Evolutionary conservation across 306 rosid species (phyloP).

Genomic region (Cicer pinnatifidum): DNA sequence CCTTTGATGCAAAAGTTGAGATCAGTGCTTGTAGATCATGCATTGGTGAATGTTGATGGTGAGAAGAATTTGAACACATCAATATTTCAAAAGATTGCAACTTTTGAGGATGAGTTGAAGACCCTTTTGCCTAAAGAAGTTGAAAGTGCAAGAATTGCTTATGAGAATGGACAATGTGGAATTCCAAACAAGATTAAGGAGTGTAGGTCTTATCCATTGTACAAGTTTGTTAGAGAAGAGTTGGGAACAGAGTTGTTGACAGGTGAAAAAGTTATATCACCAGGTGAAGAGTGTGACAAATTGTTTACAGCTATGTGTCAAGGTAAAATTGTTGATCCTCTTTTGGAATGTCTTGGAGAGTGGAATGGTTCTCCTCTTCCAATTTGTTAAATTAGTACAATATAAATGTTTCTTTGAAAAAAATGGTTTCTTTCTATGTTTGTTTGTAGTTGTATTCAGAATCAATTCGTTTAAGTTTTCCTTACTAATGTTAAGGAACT

Average conservation of each 20-base stretch:
- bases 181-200: slow-evolving; percentile 68
- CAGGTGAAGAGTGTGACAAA: slow-evolving; percentile 85
- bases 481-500: slow-evolving; percentile 10
- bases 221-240: slow-evolving; percentile 78
- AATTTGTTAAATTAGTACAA: slow-evolving; percentile 49
- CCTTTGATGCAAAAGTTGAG: slow-evolving; percentile 89
- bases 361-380: slow-evolving; percentile 96
- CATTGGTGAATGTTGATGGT: slow-evolving; percentile 57
- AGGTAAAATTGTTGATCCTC: slow-evolving; percentile 81
- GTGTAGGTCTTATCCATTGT: slow-evolving; percentile 85
- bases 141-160: slow-evolving; percentile 60
- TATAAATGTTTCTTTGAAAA: neutral
- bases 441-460: slow-evolving; percentile 25
- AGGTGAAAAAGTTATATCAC: slow-evolving; percentile 68
- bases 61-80: slow-evolving; percentile 74
- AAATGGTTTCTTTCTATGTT: slow-evolving; percentile 28
- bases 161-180: slow-evolving; percentile 57
- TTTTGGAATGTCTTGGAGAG: slow-evolving; percentile 68
- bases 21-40: slow-evolving; percentile 77
- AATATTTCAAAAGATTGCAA: slow-evolving; percentile 77
- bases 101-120: slow-evolving; percentile 78
- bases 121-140: slow-evolving; percentile 76
- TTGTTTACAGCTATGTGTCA: slow-evolving; percentile 77
- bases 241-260: slow-evolving; percentile 65
- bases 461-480: slow-evolving; percentile 42